Evolutionary conservation across 23 red algal species (phyloP).

Genomic region (Gracilariopsis chorda): DNA sequence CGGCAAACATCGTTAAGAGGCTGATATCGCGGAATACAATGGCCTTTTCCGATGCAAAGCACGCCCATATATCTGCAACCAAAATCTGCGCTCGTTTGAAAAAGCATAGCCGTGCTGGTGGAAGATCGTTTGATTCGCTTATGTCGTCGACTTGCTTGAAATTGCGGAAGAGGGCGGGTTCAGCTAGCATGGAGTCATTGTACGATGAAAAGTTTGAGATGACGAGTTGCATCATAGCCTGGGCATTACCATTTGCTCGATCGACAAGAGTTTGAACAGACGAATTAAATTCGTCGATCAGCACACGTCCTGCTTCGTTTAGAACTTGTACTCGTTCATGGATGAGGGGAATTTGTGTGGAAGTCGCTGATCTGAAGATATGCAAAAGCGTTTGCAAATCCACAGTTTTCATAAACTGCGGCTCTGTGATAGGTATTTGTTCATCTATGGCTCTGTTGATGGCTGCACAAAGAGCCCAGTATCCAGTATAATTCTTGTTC

Average conservation of each 20-base stretch:
- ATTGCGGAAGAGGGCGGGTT: background rate
- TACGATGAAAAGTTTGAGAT: conserved; percentile 23
- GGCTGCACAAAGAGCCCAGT: conserved; percentile 46
- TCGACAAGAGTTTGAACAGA: conserved; percentile 1
- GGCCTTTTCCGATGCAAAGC: background rate
- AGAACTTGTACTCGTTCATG: background rate
- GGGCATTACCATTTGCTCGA: conserved; percentile 6
- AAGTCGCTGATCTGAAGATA: conserved; percentile 17
- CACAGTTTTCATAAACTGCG: background rate
- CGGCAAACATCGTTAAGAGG: conserved; percentile 38
- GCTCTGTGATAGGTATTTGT: conserved; percentile 30
- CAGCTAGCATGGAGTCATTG: conserved; percentile 10
- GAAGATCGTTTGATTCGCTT: background rate
- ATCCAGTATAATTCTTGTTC: background rate
- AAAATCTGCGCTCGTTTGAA: conserved; percentile 49
- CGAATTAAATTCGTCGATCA: background rate
- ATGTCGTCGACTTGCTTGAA: background rate
- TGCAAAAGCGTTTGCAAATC: background rate
- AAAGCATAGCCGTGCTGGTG: background rate
- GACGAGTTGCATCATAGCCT: background rate
- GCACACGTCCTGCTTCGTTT: conserved; percentile 21
- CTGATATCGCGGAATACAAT: conserved; percentile 23
- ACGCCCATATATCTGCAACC: conserved; percentile 45
- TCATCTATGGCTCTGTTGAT: conserved; percentile 40
- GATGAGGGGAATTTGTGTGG: background rate